Evolutionary conservation across 2,329 filamentous ascomycete species (phyloP).

Genomic region (Trichoderma sp.): DNA sequence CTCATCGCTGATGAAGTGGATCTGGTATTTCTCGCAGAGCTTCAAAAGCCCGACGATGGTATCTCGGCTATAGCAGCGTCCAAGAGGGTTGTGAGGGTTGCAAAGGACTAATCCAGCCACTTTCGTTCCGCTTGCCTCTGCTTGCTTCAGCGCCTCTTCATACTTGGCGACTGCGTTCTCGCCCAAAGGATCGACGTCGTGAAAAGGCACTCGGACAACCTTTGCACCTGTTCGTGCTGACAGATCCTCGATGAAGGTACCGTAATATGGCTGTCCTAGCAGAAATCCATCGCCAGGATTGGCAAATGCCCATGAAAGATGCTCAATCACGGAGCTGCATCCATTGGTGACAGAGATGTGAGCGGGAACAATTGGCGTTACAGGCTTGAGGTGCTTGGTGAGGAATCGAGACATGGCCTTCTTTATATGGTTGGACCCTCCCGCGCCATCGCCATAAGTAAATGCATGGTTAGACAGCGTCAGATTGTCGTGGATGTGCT

Average conservation of each 20-base stretch:
- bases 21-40: slow-evolving; percentile 47
- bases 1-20: slow-evolving; percentile 54
- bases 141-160: slow-evolving; percentile 44
- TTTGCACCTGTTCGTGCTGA: slow-evolving; percentile 42
- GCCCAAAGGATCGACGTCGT: slow-evolving; percentile 45
- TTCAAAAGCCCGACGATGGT: slow-evolving; percentile 43
- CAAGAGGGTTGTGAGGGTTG: slow-evolving; percentile 53
- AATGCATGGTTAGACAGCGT: slow-evolving; percentile 35
- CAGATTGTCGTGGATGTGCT: slow-evolving; percentile 44
- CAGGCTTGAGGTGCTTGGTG: slow-evolving; percentile 35
- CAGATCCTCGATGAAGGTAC: slow-evolving; percentile 49
- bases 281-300: slow-evolving; percentile 43
- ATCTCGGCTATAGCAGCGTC: slow-evolving; percentile 45
- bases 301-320: slow-evolving; percentile 41
- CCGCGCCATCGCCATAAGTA: slow-evolving; percentile 44
- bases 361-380: slow-evolving; percentile 31
- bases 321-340: slow-evolving; percentile 43
- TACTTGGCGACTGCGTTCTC: slow-evolving; percentile 45
- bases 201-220: slow-evolving; percentile 47
- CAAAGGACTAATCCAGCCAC: slow-evolving; percentile 51
- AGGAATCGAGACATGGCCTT: slow-evolving; percentile 38
- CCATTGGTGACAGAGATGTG: slow-evolving; percentile 44
- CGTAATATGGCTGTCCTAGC: slow-evolving; percentile 47
- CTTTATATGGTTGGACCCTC: slow-evolving; percentile 39
- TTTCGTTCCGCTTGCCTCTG: slow-evolving; percentile 39